Base-by-base conservation (phyloP, 768 basidiomycete genomes). In the Termitomyces sp. region DNA sequence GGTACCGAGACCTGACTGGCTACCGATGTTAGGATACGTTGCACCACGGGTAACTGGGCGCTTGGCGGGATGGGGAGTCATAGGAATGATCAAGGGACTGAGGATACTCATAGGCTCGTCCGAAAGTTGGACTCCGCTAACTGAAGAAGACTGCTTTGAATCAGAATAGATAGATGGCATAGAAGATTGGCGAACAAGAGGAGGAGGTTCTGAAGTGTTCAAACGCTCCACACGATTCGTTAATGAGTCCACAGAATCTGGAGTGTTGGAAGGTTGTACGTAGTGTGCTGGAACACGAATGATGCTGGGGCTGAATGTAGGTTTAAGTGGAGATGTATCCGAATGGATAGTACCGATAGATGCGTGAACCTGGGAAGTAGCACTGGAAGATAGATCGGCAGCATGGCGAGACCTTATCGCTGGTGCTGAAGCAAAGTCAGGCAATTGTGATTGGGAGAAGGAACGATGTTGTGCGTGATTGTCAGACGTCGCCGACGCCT, bases 271-370 rank as follows among this genome's bases (percentile, higher is more conserved):
- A 61, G 63, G 1, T 60, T 64, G 41, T 61, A 53, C 5, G 14
- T 67, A 89, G 64, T 89, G 78, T 5, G 77, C 75, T 1, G 88
- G 88, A 3, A 83, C 87, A 48, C 88, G 84, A 33, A 89, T 74
- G 66, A 88, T 85, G 54, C 73, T 81, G n/a, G 80, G 63, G 1
- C 85, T 84, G 62, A 89, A 91, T 1, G 89, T 89, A 1, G 85
- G 75, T 44, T 83, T 80, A 17, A 89, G 78, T 58, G 52, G 53
- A 23, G 43, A 61, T 37, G 37, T 60, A 62, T 53, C 66, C n/a
- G 11, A 31, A 37, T 43, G 12, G 3, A 21, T 28, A 10, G 26
- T 67, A 38, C 57, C 45, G 28, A 37, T 49, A n/a, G 57, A 35
- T 23, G 33, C 33, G 28, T 50, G 28, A 17, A 8, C 38, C 26